A percentile compares a stretch with the other conserved stretches of the same genome.
phyloP scores from a whole-genome alignment of 139 green algal species.

The Chara braunii region DNA sequence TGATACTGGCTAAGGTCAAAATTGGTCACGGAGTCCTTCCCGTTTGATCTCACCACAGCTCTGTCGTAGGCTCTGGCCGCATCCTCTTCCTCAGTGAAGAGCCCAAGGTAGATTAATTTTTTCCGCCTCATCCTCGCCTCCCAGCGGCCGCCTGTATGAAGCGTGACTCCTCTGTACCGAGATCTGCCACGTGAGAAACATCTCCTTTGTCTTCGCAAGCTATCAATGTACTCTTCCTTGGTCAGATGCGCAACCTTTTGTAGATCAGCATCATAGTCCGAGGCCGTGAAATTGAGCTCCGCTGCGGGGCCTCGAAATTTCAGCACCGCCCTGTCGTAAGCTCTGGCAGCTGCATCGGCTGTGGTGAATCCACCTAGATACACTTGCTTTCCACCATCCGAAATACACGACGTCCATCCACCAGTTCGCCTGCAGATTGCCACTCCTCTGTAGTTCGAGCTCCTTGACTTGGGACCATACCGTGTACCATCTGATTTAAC shows the following conservation, averaged over 20 bases:
- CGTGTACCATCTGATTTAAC: no score
- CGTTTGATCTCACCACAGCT: conserved; percentile 45
- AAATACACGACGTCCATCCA: conserved; percentile 27
- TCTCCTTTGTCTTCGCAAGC: conserved; percentile 19
- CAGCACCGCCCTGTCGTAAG: conserved; percentile 36
- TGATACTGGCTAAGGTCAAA: conserved; percentile 48
- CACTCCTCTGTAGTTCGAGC: conserved; percentile 25
- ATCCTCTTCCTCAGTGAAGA: conserved; percentile 30
- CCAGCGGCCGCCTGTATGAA: conserved; percentile 24
- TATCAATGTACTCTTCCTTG: conserved; percentile 31
- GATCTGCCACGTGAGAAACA: conserved; percentile 8
- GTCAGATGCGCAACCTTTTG: conserved; percentile 30
- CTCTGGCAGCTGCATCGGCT: conserved; percentile 17
- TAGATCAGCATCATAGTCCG: conserved; percentile 22
- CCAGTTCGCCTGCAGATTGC: conserved; percentile 22
- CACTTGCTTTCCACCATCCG: conserved; percentile 40
- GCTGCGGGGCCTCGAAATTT: conserved; percentile 31
- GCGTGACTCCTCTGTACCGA: conserved; percentile 31
- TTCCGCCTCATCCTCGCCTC: conserved; percentile 38
- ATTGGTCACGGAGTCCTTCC: conserved; percentile 70
- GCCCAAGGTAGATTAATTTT: conserved; percentile 45
- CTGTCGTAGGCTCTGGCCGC: conserved; percentile 23
- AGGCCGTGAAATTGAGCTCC: conserved; percentile 18
- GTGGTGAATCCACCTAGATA: conserved; percentile 35
- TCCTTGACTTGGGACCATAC: conserved; percentile 20